Conservation (phyloP, 345 rosid genomes). For the Pugionium dolabratum region DNA sequence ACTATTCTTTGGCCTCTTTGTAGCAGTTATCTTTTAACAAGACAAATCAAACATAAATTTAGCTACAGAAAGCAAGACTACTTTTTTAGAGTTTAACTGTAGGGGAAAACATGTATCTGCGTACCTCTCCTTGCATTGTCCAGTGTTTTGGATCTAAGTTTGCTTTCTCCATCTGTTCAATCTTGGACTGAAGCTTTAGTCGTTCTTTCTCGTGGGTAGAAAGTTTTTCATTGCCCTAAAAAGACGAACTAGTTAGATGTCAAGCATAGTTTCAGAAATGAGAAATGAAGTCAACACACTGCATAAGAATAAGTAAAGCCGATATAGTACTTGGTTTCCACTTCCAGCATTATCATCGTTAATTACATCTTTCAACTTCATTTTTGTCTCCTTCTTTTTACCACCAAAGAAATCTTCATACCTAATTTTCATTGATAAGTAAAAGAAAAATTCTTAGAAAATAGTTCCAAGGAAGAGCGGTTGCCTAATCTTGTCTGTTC, state of each 20-base stretch:
- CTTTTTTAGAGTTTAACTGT: not conserved
- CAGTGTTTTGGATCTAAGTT: slow-evolving; percentile 86
- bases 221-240: slow-evolving; percentile 54
- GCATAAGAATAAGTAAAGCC: slow-evolving; percentile 1
- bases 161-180: slow-evolving; percentile 78
- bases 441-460: not conserved
- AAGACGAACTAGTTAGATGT: slow-evolving; percentile 23
- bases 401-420: slow-evolving; percentile 79
- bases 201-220: slow-evolving; percentile 83
- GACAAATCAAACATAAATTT: slow-evolving; percentile 5
- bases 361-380: slow-evolving; percentile 41
- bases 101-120: not conserved
- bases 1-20: slow-evolving; percentile 87
- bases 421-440: slow-evolving; percentile 41
- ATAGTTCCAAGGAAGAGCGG: not conserved
- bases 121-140: slow-evolving; percentile 99
- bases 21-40: slow-evolving; percentile 70
- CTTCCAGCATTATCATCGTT: slow-evolving; percentile 53
- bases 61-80: slow-evolving; percentile 5
- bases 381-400: slow-evolving; percentile 47
- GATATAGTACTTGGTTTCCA: slow-evolving; percentile 43
- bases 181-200: slow-evolving; percentile 58
- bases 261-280: not conserved
- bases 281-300: slow-evolving; percentile 18
- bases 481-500: not conserved